These are phyloP conservation scores for Crassisporium funariophilum DNA, from an alignment of 768 basidiomycete genomes.

Conservation along the genomic window DNA sequence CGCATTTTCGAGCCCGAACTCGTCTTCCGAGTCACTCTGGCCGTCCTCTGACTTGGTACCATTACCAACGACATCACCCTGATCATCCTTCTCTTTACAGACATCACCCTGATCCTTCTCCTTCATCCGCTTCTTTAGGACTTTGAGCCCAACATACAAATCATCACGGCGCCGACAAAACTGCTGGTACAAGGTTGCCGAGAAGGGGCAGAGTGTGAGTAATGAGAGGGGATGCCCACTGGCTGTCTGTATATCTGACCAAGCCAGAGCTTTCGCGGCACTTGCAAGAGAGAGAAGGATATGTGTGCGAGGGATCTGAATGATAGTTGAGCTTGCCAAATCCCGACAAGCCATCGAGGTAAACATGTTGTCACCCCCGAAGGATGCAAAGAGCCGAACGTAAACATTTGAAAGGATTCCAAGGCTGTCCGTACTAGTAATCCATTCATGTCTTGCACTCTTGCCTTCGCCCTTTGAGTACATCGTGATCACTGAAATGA, in stretches of 20 bases:
- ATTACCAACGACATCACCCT: too few relatives aligned
- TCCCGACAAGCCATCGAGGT: constrained; percentile 11
- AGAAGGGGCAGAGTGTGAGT: background rate
- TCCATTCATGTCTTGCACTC: constrained; percentile 18
- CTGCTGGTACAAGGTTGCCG: background rate
- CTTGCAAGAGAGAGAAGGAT: constrained; percentile 16
- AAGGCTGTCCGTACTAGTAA: constrained; percentile 5
- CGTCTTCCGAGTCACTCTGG: too few relatives aligned
- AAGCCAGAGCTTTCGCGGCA: background rate
- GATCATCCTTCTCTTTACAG: too few relatives aligned
- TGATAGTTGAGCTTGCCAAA: constrained; percentile 12
- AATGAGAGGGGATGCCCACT: background rate
- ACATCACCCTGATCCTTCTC: too few relatives aligned
- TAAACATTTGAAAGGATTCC: constrained; percentile 8
- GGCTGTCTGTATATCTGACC: background rate
- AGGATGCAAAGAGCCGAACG: constrained; percentile 2
- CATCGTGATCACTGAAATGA: constrained; percentile 14
- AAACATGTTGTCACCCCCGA: constrained; percentile 5
- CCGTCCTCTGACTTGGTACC: too few relatives aligned
- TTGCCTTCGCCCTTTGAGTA: constrained; percentile 13
- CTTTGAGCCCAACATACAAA: background rate
- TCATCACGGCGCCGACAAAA: background rate
- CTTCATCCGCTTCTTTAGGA: background rate
- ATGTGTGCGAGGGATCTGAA: constrained; percentile 20
- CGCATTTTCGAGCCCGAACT: too few relatives aligned